A percentile compares a stretch with the other conserved stretches of the same genome.
Evolutionary conservation across 805 yeast genomes (phyloP).

Genomic region (Yamadazyma sp.): DNA sequence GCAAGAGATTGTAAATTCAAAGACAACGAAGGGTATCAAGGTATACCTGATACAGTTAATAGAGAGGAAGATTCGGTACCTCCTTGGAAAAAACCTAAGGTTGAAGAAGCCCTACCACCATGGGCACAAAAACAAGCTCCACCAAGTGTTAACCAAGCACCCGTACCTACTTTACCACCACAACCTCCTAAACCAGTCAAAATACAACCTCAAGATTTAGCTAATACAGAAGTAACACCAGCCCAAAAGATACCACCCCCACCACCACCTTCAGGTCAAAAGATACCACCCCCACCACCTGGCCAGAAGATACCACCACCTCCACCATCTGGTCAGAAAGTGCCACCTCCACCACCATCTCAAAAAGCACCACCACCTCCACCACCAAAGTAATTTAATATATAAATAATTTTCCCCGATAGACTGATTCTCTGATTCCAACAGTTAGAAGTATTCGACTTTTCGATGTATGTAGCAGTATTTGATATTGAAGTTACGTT

Average conservation of each 20-base stretch:
- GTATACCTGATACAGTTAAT: slow-evolving; percentile 2
- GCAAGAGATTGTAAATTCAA: slow-evolving; percentile 76
- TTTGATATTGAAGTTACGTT: no score
- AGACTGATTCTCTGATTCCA: no score
- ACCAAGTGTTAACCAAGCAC: slow-evolving; percentile 6
- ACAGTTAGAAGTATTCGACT: no score
- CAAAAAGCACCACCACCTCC: slow-evolving; percentile 11
- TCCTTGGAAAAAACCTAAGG: slow-evolving; percentile 25
- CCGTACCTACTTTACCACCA: slow-evolving; percentile 14
- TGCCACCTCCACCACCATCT: slow-evolving; percentile 15
- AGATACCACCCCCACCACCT: slow-evolving; percentile 16
- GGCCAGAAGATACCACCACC: slow-evolving; percentile 4
- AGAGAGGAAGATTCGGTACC: slow-evolving; percentile 13
- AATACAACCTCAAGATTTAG: not conserved
- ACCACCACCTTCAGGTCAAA: not conserved
- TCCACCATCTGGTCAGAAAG: slow-evolving; percentile 14
- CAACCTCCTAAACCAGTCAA: not conserved
- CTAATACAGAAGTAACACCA: slow-evolving; percentile 7
- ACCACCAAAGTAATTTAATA: no score
- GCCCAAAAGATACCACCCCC: slow-evolving; percentile 12
- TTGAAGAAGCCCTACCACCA: slow-evolving; percentile 22
- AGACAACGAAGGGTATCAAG: slow-evolving; percentile 21
- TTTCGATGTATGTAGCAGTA: no score
- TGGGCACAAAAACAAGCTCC: slow-evolving; percentile 10
- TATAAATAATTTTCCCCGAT: no score